Base-by-base conservation (phyloP, 2,329 filamentous ascomycete species). In the Corynespora cassiicola region DNA sequence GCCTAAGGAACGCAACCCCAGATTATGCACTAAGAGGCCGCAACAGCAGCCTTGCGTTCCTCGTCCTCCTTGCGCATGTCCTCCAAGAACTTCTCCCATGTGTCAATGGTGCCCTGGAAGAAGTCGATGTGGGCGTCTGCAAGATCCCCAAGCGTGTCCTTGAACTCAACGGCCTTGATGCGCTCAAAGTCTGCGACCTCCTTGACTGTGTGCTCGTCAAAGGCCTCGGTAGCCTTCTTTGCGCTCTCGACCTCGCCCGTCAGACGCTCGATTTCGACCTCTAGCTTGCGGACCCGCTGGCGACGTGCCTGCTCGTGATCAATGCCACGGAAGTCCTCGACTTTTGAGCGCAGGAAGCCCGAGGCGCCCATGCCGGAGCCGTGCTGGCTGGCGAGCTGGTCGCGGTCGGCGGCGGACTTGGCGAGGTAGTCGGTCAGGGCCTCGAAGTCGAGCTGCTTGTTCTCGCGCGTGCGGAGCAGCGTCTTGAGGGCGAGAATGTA, bases 401-500 rank as follows among this genome's bases (percentile, higher is more conserved):
- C 94, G 31, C 91, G 86, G 69, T 99, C 94, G 3, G 84, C 75
- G 3, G 89, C 90, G 1, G 89, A 90, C 67, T 95, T 96, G 72
- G 88, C 88, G 36, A 96, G 87, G 69, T 97, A 97, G 65, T 97
- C 92, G 18, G 90, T 95, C 21, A 99, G 79, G 51, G 90, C 91
- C 72, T 99, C 94, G 61, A 92, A 96, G 73, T 99, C 94, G 41
- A 99, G 86, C 68, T 99, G 94, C 67, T 99, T 99, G 73, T 95
- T 90, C 73, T 99, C 94, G 22, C 94, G 86, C 1, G 89, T 89
- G 68, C 95, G 95, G 49, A 99, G 83, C 5, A 99, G 84, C 16
- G 83, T 79, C 69, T 95, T 95, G 30, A 97, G 76, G 0, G 90
- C 87, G n/a, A 81, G 74, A 51, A 90, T 92, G 70, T 97, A 99